phyloP scores from a whole-genome alignment of 345 rosid genomes.

The Lumnitzera racemosa region DNA sequence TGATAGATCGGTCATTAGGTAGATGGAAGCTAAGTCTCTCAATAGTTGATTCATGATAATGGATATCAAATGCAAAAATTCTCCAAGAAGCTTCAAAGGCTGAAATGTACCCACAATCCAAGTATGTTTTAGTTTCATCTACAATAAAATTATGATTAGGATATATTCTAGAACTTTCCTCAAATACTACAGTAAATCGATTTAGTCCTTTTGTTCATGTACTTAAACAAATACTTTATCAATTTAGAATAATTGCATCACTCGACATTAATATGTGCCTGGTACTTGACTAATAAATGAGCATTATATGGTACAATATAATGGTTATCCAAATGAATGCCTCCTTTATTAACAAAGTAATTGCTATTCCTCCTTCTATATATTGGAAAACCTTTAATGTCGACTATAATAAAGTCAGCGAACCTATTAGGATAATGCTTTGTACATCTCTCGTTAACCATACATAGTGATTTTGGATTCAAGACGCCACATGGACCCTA shows the following conservation, averaged over 20 bases:
- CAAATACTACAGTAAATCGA: not conserved
- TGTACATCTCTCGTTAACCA: not conserved
- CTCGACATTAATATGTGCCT: not conserved
- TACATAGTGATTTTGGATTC: not conserved
- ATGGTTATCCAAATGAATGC: not conserved
- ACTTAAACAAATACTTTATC: conserved; percentile 1
- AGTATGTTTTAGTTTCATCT: not conserved
- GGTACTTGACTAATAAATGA: not conserved
- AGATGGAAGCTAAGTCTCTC: conserved; percentile 1
- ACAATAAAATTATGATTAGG: not conserved
- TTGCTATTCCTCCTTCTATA: not conserved
- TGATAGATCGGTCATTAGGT: not conserved
- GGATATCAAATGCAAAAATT: conserved; percentile 6
- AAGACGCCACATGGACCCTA: conserved; percentile 1
- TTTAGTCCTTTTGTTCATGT: not conserved
- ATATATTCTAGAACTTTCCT: not conserved
- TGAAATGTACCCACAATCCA: not conserved
- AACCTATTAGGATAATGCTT: not conserved
- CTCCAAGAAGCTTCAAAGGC: conserved; percentile 1
- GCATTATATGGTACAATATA: conserved; percentile 2
- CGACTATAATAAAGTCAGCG: not conserved
- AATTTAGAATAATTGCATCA: too few relatives aligned
- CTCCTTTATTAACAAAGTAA: not conserved
- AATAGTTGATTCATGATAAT: not conserved
- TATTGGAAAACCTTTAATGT: not conserved